Evolutionary conservation across 179 eudicot genomes (phyloP).

Genomic region (Patellifolia procumbens): DNA sequence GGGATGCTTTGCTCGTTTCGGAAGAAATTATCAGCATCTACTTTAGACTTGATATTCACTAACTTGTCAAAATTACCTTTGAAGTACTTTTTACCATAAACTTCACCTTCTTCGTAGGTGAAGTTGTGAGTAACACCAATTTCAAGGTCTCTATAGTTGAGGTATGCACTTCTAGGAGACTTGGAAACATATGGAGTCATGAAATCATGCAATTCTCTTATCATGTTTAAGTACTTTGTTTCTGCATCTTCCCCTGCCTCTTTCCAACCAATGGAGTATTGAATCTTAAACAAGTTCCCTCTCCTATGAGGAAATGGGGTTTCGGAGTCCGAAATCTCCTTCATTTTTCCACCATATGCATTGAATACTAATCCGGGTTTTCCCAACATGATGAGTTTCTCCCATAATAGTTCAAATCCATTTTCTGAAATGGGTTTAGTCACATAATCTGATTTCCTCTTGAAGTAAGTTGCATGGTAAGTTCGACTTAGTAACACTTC

Average conservation of each 20-base stretch:
- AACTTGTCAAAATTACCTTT: constrained; percentile 42
- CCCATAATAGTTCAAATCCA: constrained; percentile 29
- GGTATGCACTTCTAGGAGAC: constrained; percentile 34
- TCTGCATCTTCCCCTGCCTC: constrained; percentile 22
- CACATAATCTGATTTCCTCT: constrained; percentile 46
- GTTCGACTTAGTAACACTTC: constrained; percentile 17
- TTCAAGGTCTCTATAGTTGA: constrained; percentile 34
- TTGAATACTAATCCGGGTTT: constrained; percentile 33
- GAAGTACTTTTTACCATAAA: constrained; percentile 42
- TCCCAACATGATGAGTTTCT: constrained; percentile 16
- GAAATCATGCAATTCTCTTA: constrained; percentile 27
- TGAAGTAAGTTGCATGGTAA: constrained; percentile 10
- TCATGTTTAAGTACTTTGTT: constrained; percentile 21
- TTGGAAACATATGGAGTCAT: constrained; percentile 39
- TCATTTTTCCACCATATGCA: constrained; percentile 46
- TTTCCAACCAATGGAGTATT: constrained; percentile 38
- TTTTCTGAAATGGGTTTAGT: constrained; percentile 28
- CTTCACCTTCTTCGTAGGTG: constrained; percentile 26
- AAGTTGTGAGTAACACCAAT: constrained; percentile 31
- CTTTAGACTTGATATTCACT: constrained; percentile 35
- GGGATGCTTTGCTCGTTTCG: constrained; percentile 53
- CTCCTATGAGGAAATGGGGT: constrained; percentile 47
- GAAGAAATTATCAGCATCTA: constrained; percentile 48
- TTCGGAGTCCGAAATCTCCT: constrained; percentile 22
- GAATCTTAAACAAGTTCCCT: constrained; percentile 51